These are phyloP conservation scores for Blastobotrys illinoisensis DNA, from an alignment of 1,139 yeast species.

Conservation along the genomic window DNA sequence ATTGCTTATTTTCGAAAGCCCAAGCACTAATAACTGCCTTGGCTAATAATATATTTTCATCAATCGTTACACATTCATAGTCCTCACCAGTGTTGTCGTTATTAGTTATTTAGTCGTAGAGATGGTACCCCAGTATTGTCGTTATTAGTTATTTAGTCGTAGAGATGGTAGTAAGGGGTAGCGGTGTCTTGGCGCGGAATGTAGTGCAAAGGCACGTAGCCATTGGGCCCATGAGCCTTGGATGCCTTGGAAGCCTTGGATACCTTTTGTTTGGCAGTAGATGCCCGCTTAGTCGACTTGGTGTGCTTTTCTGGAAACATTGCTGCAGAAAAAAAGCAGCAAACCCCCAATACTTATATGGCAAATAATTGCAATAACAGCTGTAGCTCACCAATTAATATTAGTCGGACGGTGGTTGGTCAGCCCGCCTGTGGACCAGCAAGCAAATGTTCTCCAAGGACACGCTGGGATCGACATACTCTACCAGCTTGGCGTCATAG, in stretches of 20 bases:
- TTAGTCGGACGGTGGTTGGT: background rate
- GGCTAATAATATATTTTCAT: too few relatives aligned
- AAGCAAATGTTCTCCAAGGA: conserved; percentile 73
- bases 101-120: too few relatives aligned
- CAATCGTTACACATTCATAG: too few relatives aligned
- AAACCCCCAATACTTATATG: background rate
- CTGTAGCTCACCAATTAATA: background rate
- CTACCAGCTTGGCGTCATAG: conserved; percentile 46
- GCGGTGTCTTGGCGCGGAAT: background rate
- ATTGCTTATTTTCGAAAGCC: too few relatives aligned
- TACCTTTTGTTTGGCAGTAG: too few relatives aligned
- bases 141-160: too few relatives aligned
- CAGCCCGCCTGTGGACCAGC: conserved; percentile 24
- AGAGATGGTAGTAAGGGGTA: background rate
- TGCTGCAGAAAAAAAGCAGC: background rate
- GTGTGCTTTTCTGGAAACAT: background rate
- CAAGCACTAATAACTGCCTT: too few relatives aligned
- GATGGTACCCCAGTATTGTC: too few relatives aligned
- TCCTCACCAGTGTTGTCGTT: too few relatives aligned
- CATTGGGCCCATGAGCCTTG: background rate
- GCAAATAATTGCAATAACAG: background rate
- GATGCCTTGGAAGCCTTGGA: background rate
- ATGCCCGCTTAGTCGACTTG: background rate
- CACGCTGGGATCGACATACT: conserved; percentile 51
- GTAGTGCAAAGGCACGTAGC: background rate